Evolutionary conservation across 2,329 filamentous ascomycete genomes (phyloP), one percentile per base, ranked within the genome.

Genomic region (Tolypocladium pustulatum): DNA sequence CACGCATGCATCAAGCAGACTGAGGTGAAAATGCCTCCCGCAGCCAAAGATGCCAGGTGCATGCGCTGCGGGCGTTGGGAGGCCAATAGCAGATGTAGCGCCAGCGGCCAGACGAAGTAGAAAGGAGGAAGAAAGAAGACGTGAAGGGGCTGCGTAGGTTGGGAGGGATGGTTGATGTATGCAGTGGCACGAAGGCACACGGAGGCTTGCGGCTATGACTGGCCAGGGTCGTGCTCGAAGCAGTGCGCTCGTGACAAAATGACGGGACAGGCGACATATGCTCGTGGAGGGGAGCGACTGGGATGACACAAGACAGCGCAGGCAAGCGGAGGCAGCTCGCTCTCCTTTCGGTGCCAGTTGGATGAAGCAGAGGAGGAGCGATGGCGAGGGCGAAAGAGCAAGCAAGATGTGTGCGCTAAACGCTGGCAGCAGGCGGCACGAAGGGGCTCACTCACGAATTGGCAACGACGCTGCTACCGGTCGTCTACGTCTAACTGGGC

Each of bases 21-120:
- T 46, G 57, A 54, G 57, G 38, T 55, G 57, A 58, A 58, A 58
- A 58, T 58, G 57, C 57, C 57, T 58, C 57, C 57, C 41, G 53
- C 40, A 32, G 40, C 40, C 57, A 38, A 46, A 38, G 30, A 40
- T 38, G 57, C 40, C 52, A 17, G 53, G 57, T 54, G 38, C 57
- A 55, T 38, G 53, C 51, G 54, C 37, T 40, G 36, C 54, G 34
- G 54, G 37, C 49, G 49, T 34, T n/a, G 49, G 27, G 30, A 52
- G 49, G 27, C 49, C 30, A 30, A 38, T 38, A 34, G 49, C 49
- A 17, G 36, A 37, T 38, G 56, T 13, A 41, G 56, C 25, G 15
- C 25, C 46, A 54, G 56, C 37, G 38, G 20, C 15, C 46, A 32
- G 15, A 32, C 36, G 56, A 10, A 30, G 49, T 12, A 34, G 37